Base-by-base conservation (phyloP, 1,284 basidiomycete genomes). In the Lentinus polychrous region DNA sequence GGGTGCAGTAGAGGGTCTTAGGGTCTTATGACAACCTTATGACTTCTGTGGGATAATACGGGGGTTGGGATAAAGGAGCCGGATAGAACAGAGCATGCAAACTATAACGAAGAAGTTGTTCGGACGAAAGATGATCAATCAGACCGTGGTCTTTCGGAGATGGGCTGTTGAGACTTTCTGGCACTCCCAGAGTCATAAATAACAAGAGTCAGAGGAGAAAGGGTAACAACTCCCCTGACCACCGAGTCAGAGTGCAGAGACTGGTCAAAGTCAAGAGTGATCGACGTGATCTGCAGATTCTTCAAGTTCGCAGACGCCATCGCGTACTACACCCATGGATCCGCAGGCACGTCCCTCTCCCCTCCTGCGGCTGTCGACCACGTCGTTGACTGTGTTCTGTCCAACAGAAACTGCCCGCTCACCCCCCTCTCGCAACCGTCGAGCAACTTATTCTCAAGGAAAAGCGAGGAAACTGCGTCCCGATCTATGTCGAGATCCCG, bases 401-500 rank as follows among this genome's bases (percentile, higher is more conserved):
- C 8, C 15, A n/a, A 23, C 56, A 89, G 86, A 81, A 74, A 65
- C 66, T 88, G 34, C 72, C 75, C 36, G 79, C 84, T 11, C 72
- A 72, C 54, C 88, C 88, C 10, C 70, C 87, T n/a, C 72, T 89
- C 27, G 73, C 76, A 8, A 74, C 72, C 17, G 75, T 91, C 47
- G 85, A 91, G 65, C 75, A 76, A 52, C 74, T 90, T 54, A 81
- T 91, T 51, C 69, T 88, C 50, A 74, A 79, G 42, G 84, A 91
- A 65, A 86, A 89, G 66, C 73, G 70, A 49, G 93, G 94, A 62
- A 95, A 95, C 64, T 93, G 88, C 61, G 81, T 99, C 36, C 95
- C 95, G 14, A 81, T 99, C 55, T 99, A 85, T 68, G 79, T 94
- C 50, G 86, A 94, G 57, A 76, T 99, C 7, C 93, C 96, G 20